Conservation (phyloP, 345 rosid genomes). For the Hirschfeldia incana region DNA sequence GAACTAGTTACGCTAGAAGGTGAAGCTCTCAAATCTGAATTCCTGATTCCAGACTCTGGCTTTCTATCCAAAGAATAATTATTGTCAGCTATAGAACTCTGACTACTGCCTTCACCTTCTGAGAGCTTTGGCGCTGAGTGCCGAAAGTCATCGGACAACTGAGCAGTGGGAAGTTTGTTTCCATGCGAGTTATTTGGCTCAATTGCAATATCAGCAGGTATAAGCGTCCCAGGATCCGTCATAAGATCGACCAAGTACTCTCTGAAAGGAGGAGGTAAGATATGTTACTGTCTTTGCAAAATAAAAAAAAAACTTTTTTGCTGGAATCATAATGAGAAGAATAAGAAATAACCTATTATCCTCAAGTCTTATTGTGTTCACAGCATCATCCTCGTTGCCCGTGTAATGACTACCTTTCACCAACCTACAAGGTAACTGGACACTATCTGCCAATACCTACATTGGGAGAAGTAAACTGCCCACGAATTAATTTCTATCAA, state of each 20-base stretch:
- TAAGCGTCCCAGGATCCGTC: conserved; percentile 99
- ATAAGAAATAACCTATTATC: conserved; percentile 73
- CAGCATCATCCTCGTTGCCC: conserved; percentile 97
- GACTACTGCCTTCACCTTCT: conserved; percentile 74
- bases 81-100: conserved; percentile 43
- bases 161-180: conserved; percentile 49
- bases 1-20: conserved; percentile 43
- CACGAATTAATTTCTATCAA: conserved; percentile 14
- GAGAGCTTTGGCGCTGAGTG: conserved; percentile 50
- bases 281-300: conserved; percentile 26
- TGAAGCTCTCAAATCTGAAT: conserved; percentile 58
- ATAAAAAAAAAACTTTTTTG: not conserved
- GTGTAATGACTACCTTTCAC: conserved; percentile 99
- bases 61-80: conserved; percentile 41
- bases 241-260: conserved; percentile 99
- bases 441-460: conserved; percentile 90
- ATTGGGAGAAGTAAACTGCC: conserved; percentile 37
- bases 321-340: conserved; percentile 31
- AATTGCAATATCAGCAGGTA: conserved; percentile 85
- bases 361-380: conserved; percentile 81
- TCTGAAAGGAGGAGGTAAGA: conserved; percentile 51
- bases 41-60: conserved; percentile 44
- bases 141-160: conserved; percentile 46
- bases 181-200: conserved; percentile 52
- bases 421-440: conserved; percentile 82